Base-by-base conservation (phyloP, 2,329 filamentous ascomycete genomes). In the Verticillium nonalfalfae region DNA sequence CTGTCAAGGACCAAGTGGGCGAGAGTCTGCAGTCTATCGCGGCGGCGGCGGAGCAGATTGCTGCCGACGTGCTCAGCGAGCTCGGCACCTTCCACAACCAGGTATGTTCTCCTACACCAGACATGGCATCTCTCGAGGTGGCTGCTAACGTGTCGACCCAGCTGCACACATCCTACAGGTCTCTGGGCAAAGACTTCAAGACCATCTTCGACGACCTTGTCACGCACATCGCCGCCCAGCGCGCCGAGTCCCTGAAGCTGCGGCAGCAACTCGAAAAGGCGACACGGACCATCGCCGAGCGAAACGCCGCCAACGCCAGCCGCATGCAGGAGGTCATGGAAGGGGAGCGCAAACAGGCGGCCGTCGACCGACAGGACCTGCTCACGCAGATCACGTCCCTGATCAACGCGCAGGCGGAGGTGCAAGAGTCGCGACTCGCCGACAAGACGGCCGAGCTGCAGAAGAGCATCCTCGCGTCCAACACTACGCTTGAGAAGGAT, bases 181-280 rank as follows among this genome's bases (percentile, higher is more conserved):
- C 85, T 1, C 83, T 98, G 1, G 93, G 93, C 9, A 88, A 88
- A 63, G 93, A 98, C 67, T 93, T 97, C 78, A 96, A 94, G 72
- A 78, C 79, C 5, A 85, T 94, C 31, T 97, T 98, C 67, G 92
- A 97, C 66, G 88, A 90, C 13, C 81, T 97, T 58, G 81, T 91
- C 58, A 85, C 83, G 65, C 88, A 93, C 67, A 82, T 97, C 60
- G 85, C 86, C 40, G 81, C 86, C 10, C 94, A 98, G 71, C 90
- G 90, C 68, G 79, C 81, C 9, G 92, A 97, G 72, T 89, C 90
- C 1, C 85, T 93, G 65, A 79, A 79, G 35, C 80, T 99, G 31
- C 85, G 90, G 52, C 78, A 84, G 38, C 87, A 96, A 66, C 81
- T 98, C 2, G 81, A 89, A 61, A 78, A 80, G 56, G 90, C 94